These are phyloP conservation scores for Paramecium biaurelia DNA, from an alignment of 73 alveolate genomes.

Conservation along the genomic window DNA sequence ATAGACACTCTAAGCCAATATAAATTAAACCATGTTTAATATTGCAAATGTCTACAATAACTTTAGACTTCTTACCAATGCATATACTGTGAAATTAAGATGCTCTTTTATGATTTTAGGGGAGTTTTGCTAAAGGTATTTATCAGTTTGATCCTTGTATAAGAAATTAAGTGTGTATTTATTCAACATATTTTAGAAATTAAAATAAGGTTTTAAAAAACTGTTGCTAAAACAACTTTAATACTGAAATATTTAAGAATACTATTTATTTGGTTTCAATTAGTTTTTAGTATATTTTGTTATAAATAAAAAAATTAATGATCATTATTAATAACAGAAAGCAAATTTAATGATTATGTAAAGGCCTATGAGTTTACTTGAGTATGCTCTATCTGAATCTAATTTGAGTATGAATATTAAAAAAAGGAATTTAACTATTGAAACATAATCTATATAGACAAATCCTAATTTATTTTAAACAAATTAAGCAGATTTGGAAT, in stretches of 20 bases:
- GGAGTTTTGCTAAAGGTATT: background rate
- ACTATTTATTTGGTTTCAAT: background rate
- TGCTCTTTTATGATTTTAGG: slow-evolving; percentile 6
- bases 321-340: background rate
- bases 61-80: background rate
- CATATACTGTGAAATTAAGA: background rate
- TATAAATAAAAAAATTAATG: background rate
- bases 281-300: background rate
- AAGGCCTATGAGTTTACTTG: background rate
- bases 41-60: background rate
- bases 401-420: background rate
- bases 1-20: background rate
- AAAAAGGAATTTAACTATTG: background rate
- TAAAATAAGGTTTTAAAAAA: background rate
- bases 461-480: background rate
- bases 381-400: background rate
- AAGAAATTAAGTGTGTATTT: background rate
- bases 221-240: background rate
- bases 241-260: background rate
- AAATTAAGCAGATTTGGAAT: background rate
- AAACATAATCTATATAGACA: background rate
- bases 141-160: background rate
- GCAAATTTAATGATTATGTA: background rate
- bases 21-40: background rate
- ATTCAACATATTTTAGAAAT: background rate